Conservation (phyloP, 2,329 filamentous ascomycete species). For the Monilinia vaccinii-corymbosi region DNA sequence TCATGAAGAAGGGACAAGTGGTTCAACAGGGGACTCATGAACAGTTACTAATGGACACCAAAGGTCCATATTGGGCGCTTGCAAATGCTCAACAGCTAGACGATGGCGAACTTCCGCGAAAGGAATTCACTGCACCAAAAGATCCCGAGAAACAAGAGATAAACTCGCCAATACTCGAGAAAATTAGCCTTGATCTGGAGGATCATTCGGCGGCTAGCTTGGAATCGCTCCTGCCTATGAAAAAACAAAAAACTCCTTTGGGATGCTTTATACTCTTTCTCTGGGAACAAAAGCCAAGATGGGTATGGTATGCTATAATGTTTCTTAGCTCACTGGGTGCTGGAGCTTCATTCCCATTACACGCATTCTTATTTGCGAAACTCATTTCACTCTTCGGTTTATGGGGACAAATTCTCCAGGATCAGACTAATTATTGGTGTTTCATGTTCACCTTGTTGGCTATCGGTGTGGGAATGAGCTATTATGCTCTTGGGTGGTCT, state of each 20-base stretch:
- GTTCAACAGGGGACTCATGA: conserved; percentile 70
- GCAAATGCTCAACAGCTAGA: conserved; percentile 51
- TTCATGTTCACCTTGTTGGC: conserved; percentile 42
- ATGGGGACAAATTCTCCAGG: conserved; percentile 15
- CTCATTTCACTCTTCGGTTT: conserved; percentile 24
- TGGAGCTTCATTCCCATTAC: conserved; percentile 30
- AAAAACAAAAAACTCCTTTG: background rate
- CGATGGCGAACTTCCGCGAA: background rate
- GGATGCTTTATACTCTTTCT: conserved; percentile 16
- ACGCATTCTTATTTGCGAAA: conserved; percentile 30
- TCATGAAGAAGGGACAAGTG: conserved; percentile 64
- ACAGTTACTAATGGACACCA: conserved; percentile 46
- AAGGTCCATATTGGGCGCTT: conserved; percentile 57
- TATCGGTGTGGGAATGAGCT: conserved; percentile 32
- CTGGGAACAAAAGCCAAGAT: conserved; percentile 19
- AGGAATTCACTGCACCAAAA: background rate
- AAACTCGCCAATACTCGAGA: background rate
- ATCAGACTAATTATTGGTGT: conserved; percentile 36
- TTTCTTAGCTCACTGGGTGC: background rate
- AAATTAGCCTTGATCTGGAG: background rate
- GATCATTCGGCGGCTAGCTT: background rate
- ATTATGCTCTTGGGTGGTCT: conserved; percentile 27
- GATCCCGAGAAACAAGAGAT: background rate
- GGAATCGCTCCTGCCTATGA: background rate
- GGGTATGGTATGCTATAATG: conserved; percentile 3